Evolutionary conservation across 805 yeast genomes (phyloP).

Genomic region (Starmerella etchellsii): DNA sequence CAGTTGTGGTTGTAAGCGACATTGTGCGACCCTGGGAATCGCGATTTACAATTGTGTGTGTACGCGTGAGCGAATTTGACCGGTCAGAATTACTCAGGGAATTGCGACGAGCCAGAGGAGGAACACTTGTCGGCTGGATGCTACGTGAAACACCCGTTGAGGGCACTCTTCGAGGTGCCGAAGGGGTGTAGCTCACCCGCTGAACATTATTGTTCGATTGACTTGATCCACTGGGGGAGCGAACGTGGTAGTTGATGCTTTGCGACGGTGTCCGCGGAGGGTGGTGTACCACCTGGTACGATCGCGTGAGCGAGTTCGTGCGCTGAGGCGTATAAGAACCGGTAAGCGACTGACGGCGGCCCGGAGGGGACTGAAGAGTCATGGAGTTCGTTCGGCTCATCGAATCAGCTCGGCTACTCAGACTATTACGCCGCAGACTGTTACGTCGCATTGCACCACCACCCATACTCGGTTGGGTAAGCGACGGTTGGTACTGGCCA

Average conservation of each 20-base stretch:
- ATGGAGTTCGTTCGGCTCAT: slow-evolving; percentile 4
- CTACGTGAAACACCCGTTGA: slow-evolving; percentile 1
- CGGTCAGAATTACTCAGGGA: slow-evolving; percentile 16
- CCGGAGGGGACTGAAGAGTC: too few species aligned
- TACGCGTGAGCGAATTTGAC: slow-evolving; percentile 22
- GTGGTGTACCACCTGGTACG: slow-evolving; percentile 9
- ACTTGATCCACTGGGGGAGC: too few species aligned
- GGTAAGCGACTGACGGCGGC: neutral
- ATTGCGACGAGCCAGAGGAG: slow-evolving; percentile 7
- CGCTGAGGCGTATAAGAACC: slow-evolving; percentile 8
- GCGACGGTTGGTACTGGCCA: neutral
- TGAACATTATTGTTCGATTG: too few species aligned
- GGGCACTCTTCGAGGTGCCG: neutral
- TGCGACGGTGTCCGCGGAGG: slow-evolving; percentile 2
- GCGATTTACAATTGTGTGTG: slow-evolving; percentile 22
- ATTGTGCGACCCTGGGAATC: slow-evolving; percentile 26
- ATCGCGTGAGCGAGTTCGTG: slow-evolving; percentile 20
- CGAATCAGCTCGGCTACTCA: neutral
- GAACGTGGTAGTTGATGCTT: too few species aligned
- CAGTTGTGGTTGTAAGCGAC: slow-evolving; percentile 29
- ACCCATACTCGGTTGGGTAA: neutral
- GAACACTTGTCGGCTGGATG: neutral
- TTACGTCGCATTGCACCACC: neutral
- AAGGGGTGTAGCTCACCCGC: neutral
- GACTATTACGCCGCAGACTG: too few species aligned